Evolutionary conservation across 1,139 yeast species (phyloP).

Genomic region (Kluyveromyces sp.): DNA sequence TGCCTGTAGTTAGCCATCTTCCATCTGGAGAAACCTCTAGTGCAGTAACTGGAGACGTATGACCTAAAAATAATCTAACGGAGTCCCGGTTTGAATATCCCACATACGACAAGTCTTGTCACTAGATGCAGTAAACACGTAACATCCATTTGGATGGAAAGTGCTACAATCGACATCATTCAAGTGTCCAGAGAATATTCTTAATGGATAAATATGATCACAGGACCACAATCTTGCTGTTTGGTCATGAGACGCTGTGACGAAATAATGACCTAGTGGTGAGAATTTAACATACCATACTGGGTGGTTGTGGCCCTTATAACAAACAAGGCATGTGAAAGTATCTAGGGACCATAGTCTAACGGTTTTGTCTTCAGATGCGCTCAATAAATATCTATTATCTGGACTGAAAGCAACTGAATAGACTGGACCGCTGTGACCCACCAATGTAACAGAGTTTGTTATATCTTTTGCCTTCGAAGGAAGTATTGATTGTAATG

Average conservation of each 20-base stretch:
- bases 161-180: conserved; percentile 93
- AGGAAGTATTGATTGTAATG: conserved; percentile 34
- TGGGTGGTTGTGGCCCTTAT: conserved; percentile 93
- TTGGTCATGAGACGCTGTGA: conserved; percentile 95
- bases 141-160: conserved; percentile 94
- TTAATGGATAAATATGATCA: conserved; percentile 90
- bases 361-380: conserved; percentile 88
- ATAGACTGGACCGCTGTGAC: conserved; percentile 93
- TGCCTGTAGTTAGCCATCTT: conserved; percentile 91
- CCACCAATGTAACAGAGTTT: conserved; percentile 55
- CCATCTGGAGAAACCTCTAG: conserved; percentile 95
- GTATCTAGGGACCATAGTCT: conserved; percentile 94
- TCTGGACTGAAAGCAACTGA: conserved; percentile 90
- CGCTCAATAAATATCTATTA: conserved; percentile 67
- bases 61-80: conserved; percentile 92
- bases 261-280: conserved; percentile 95
- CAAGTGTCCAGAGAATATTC: conserved; percentile 95
- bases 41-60: conserved; percentile 78
- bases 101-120: conserved; percentile 97
- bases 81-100: conserved; percentile 90
- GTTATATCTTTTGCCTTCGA: conserved; percentile 8
- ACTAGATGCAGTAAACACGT: conserved; percentile 88
- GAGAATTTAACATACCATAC: conserved; percentile 96
- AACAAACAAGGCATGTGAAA: conserved; percentile 80
- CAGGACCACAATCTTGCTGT: conserved; percentile 98